Percentiles rank a stretch among this genome's conserved stretches.
These are phyloP conservation scores for Sodiomyces alkalinus DNA, from an alignment of 2,329 filamentous ascomycete genomes.

Conservation along the genomic window DNA sequence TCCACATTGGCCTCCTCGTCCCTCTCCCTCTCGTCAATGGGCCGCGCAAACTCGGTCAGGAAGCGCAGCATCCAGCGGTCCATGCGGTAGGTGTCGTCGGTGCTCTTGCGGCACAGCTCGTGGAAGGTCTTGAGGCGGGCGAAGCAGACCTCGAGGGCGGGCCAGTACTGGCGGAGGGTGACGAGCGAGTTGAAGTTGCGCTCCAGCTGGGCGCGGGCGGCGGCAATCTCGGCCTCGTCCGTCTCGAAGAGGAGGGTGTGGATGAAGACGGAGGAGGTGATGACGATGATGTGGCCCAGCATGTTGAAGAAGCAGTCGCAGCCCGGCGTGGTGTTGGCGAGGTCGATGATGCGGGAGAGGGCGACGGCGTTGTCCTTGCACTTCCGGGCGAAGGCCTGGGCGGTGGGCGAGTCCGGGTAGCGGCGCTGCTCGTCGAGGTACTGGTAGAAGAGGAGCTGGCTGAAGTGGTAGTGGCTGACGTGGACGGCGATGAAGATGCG, in stretches of 20 bases:
- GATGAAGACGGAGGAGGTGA: conserved; percentile 29
- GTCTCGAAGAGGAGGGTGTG: conserved; percentile 27
- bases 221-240: conserved; percentile 17
- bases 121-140: conserved; percentile 24
- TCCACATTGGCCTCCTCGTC: conserved; percentile 7
- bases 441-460: conserved; percentile 30
- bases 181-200: conserved; percentile 29
- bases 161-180: conserved; percentile 23
- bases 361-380: conserved; percentile 23
- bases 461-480: conserved; percentile 29
- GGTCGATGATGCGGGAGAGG: conserved; percentile 24
- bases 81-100: conserved; percentile 21
- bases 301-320: conserved; percentile 27
- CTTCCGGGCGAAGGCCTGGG: conserved; percentile 16
- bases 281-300: conserved; percentile 29
- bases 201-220: conserved; percentile 21
- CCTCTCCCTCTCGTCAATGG: conserved; percentile 14
- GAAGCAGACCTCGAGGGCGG: conserved; percentile 21
- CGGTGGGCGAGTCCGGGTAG: conserved; percentile 10
- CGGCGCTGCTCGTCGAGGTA: conserved; percentile 17
- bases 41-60: conserved; percentile 15
- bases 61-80: conserved; percentile 27
- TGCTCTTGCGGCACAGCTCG: conserved; percentile 20
- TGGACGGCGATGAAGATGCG: conserved; percentile 27
- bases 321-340: conserved; percentile 17